phyloP scores from a whole-genome alignment of 805 yeast genomes.

The Wickerhamomyces alni region DNA sequence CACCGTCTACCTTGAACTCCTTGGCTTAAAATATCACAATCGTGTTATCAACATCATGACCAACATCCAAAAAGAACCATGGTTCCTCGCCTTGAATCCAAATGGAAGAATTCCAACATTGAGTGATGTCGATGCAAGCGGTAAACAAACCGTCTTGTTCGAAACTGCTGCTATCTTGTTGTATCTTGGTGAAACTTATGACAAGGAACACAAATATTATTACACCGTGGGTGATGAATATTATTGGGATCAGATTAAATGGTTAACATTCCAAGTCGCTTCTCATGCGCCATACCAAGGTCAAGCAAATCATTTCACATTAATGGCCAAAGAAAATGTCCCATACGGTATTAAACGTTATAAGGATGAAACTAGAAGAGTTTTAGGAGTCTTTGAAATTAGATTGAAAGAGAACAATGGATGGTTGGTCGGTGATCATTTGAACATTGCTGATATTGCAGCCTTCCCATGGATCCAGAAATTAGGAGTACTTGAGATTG shows the following conservation, averaged over 20 bases:
- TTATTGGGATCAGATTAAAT: constrained; percentile 49
- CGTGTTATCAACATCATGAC: constrained; percentile 35
- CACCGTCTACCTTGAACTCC: constrained; percentile 28
- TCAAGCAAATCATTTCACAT: constrained; percentile 44
- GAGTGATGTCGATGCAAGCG: constrained; percentile 30
- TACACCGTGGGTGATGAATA: constrained; percentile 28
- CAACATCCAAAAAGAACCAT: constrained; percentile 46
- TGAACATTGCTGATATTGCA: constrained; percentile 54
- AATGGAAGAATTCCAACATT: constrained; percentile 62
- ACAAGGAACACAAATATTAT: constrained; percentile 40
- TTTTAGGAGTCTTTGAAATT: constrained; percentile 48
- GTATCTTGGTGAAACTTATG: constrained; percentile 57
- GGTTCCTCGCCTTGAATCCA: constrained; percentile 53
- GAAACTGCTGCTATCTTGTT: constrained; percentile 60
- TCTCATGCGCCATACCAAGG: constrained; percentile 61
- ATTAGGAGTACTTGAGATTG: constrained; percentile 19
- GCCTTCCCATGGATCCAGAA: constrained; percentile 40
- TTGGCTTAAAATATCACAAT: constrained; percentile 27
- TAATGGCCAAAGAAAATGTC: constrained; percentile 42
- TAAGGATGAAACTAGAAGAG: constrained; percentile 43
- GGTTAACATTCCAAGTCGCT: constrained; percentile 53
- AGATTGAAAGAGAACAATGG: constrained; percentile 45
- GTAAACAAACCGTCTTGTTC: constrained; percentile 38
- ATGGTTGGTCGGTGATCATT: constrained; percentile 53
- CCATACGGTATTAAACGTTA: constrained; percentile 51